phyloP scores from a whole-genome alignment of 2,329 filamentous ascomycete species.

The Atkinsonella texensis region DNA sequence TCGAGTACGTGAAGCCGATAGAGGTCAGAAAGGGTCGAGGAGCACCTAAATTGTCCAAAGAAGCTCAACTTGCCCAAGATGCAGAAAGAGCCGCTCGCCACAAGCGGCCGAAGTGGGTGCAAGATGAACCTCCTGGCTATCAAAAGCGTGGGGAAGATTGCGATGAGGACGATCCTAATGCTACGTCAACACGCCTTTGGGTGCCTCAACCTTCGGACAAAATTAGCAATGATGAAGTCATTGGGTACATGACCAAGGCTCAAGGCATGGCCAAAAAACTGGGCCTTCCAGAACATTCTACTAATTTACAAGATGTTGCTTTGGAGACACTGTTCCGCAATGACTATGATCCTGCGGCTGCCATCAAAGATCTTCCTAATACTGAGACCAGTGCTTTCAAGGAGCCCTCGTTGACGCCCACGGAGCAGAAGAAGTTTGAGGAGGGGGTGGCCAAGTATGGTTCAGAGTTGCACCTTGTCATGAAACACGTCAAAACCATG shows the following conservation, averaged over 20 bases:
- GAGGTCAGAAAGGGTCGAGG: constrained; percentile 82
- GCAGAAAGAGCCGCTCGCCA: constrained; percentile 69
- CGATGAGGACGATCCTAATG: constrained; percentile 56
- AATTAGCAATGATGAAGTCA: constrained; percentile 45
- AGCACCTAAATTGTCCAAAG: constrained; percentile 66
- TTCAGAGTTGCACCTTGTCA: constrained; percentile 76
- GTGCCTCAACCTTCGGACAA: constrained; percentile 53
- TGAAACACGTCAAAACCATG: constrained; percentile 74
- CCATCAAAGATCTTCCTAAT: constrained; percentile 57
- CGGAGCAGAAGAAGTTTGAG: constrained; percentile 83
- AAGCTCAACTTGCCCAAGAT: constrained; percentile 69
- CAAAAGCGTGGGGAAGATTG: constrained; percentile 71
- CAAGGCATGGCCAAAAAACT: constrained; percentile 52
- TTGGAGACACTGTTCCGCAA: constrained; percentile 60
- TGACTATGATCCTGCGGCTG: constrained; percentile 58
- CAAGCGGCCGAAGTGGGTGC: constrained; percentile 81
- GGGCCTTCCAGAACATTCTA: constrained; percentile 62
- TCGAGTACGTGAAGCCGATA: constrained; percentile 80
- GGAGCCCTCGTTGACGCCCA: constrained; percentile 66
- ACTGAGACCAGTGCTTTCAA: constrained; percentile 63
- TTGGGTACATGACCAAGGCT: constrained; percentile 64
- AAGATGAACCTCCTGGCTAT: constrained; percentile 83
- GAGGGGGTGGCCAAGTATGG: constrained; percentile 83
- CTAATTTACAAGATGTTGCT: constrained; percentile 80
- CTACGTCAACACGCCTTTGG: constrained; percentile 67